phyloP scores from a whole-genome alignment of 306 rosid species.

The Castanospermum australe region DNA sequence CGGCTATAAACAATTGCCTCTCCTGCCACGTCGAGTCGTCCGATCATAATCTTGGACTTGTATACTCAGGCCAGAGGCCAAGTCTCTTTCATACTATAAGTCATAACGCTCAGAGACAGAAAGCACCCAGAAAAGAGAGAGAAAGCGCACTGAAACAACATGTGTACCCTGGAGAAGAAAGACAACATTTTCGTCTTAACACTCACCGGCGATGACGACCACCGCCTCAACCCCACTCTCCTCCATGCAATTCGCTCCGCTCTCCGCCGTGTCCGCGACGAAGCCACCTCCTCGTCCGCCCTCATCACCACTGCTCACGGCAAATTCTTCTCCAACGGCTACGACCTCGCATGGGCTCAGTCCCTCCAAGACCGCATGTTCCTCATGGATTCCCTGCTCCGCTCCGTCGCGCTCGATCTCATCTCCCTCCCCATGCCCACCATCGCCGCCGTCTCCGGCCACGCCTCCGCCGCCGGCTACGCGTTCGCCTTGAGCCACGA shows the following conservation, averaged over 20 bases:
- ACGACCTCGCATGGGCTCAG: conserved; percentile 60
- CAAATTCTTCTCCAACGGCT: conserved; percentile 90
- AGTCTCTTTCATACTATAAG: no score
- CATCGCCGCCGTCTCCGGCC: conserved; percentile 75
- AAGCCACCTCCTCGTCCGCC: conserved; percentile 47
- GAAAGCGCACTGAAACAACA: conserved; percentile 12
- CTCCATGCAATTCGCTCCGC: conserved; percentile 53
- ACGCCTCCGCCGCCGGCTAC: conserved; percentile 80
- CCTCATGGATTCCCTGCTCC: conserved; percentile 40
- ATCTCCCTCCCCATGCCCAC: conserved; percentile 80
- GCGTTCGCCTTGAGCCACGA: conserved; percentile 71
- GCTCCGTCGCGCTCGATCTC: conserved; percentile 50
- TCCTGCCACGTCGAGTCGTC: no score
- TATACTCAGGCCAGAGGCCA: no score
- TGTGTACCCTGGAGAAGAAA: conserved; percentile 73
- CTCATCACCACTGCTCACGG: conserved; percentile 87
- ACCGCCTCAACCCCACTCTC: conserved; percentile 74
- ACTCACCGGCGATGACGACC: conserved; percentile 62
- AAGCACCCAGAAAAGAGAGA: no score
- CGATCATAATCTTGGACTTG: no score
- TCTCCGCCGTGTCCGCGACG: conserved; percentile 52
- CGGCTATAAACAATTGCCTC: no score
- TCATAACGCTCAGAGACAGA: no score
- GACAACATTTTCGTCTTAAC: conserved; percentile 70
- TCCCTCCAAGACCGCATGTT: neutral